Percentiles rank a stretch among this genome's conserved stretches.
phyloP scores from a whole-genome alignment of 139 green algal species.

The Haematococcus sp. region DNA sequence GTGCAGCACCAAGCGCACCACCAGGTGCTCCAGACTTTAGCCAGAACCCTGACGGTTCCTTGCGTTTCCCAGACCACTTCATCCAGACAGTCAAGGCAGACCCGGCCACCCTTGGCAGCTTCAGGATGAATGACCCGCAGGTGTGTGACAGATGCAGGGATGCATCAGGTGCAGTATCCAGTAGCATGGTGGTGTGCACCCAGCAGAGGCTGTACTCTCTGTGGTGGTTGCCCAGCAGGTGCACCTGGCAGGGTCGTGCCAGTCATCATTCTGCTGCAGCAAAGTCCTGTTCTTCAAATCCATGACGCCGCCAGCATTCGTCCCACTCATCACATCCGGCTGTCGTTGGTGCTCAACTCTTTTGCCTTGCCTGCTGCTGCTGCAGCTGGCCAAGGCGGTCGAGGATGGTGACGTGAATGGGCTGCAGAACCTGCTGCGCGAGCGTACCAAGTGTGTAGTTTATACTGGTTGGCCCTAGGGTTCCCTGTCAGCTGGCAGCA shows the following conservation, averaged over 20 bases:
- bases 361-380: too few relatives aligned
- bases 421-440: constrained; percentile 20
- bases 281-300: too few relatives aligned
- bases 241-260: background rate
- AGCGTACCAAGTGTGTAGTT: background rate
- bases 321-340: too few relatives aligned
- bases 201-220: background rate
- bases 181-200: background rate
- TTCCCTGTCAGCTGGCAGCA: background rate
- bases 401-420: constrained; percentile 5
- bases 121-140: constrained; percentile 11
- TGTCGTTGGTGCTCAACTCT: too few relatives aligned
- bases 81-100: constrained; percentile 20
- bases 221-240: background rate
- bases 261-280: background rate
- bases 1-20: constrained; percentile 10
- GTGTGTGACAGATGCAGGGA: background rate
- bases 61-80: constrained; percentile 27
- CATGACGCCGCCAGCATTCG: too few relatives aligned
- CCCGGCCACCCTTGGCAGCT: background rate
- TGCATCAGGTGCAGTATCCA: background rate
- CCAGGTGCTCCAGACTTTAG: too few relatives aligned
- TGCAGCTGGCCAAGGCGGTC: background rate
- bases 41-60: constrained; percentile 28
- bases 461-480: background rate